A percentile compares a stretch with the other conserved stretches of the same genome.
Evolutionary conservation across 441 rosid species (phyloP).

Genomic region (Bruguiera hainesii): DNA sequence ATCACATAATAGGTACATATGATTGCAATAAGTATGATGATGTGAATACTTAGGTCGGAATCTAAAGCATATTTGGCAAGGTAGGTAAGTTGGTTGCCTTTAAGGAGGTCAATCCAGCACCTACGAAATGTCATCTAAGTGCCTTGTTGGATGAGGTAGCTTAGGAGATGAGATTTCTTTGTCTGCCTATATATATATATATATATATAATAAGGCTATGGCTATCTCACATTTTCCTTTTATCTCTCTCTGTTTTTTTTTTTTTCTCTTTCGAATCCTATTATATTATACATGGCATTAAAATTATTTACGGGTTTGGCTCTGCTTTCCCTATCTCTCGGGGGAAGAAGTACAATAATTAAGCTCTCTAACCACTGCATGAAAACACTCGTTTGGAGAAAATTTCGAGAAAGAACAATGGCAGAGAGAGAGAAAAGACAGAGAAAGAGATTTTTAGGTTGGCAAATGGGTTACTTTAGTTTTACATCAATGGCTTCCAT

Average conservation of each 20-base stretch:
- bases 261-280: too few relatives aligned
- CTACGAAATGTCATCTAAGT: constrained; percentile 27
- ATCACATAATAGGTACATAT: too few relatives aligned
- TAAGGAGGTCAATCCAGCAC: constrained; percentile 34
- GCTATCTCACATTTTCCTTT: not conserved
- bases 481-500: constrained; percentile 23
- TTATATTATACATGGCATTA: not conserved
- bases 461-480: not conserved
- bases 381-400: not conserved
- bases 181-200: not conserved
- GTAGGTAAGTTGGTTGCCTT: constrained; percentile 50
- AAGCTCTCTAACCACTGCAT: too few relatives aligned
- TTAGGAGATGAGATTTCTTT: constrained; percentile 17
- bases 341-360: not conserved
- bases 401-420: constrained; percentile 3
- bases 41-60: constrained; percentile 34
- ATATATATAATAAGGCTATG: not conserved
- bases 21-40: too few relatives aligned
- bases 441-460: constrained; percentile 6
- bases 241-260: too few relatives aligned
- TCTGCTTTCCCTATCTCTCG: not conserved
- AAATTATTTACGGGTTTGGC: not conserved
- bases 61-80: constrained; percentile 32
- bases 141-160: constrained; percentile 21
- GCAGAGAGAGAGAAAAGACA: constrained; percentile 2